These are phyloP conservation scores for Psidium friedrichsthalianum DNA, from an alignment of 345 rosid genomes.

Conservation along the genomic window DNA sequence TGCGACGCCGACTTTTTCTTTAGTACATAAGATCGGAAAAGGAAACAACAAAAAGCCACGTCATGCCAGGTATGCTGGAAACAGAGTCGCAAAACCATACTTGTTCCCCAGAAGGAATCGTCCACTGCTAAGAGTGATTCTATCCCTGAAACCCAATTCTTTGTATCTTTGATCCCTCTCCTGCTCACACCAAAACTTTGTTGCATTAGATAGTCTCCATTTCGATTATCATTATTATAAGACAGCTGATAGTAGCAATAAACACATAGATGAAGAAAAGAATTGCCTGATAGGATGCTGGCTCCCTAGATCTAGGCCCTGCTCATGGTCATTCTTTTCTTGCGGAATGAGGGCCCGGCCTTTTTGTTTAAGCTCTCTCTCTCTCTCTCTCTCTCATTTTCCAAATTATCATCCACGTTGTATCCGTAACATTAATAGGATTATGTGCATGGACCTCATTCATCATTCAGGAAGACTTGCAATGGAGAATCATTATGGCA, in stretches of 20 bases:
- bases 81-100: slow-evolving; percentile 20
- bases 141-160: slow-evolving; percentile 92
- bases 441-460: background rate
- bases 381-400: background rate
- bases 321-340: background rate
- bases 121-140: slow-evolving; percentile 89
- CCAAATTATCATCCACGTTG: background rate
- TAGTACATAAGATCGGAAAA: background rate
- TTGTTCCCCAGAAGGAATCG: slow-evolving; percentile 90
- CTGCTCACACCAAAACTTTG: slow-evolving; percentile 10
- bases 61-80: background rate
- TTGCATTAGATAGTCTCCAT: background rate
- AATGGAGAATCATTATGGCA: background rate
- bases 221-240: background rate
- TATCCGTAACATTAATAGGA: background rate
- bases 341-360: background rate
- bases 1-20: slow-evolving; percentile 11
- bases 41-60: background rate
- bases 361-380: background rate
- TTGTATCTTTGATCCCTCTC: slow-evolving; percentile 95
- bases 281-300: background rate
- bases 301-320: background rate
- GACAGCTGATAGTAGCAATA: background rate
- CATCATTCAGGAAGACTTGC: background rate
- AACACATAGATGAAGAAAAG: background rate